Evolutionary conservation across 257 asterid genomes (phyloP).

Genomic region (Cruciata laevipes): DNA sequence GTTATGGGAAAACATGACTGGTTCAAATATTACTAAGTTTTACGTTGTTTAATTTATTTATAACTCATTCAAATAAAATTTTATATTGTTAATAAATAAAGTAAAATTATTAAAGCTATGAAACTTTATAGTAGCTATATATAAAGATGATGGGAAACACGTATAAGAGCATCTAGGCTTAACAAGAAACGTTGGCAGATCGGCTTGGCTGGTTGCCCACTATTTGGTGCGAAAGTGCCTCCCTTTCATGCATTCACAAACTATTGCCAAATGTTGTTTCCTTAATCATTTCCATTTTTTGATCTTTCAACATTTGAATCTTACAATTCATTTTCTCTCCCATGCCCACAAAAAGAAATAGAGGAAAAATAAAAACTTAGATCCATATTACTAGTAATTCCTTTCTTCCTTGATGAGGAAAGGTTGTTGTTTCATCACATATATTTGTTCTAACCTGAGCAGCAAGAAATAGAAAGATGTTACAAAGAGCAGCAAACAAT

Average conservation of each 20-base stretch:
- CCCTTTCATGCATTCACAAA: conserved; percentile 23
- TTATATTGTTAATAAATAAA: no score
- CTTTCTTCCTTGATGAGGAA: neutral
- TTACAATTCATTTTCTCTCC: conserved; percentile 23
- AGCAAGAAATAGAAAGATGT: conserved; percentile 16
- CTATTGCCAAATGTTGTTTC: neutral
- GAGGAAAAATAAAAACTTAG: neutral
- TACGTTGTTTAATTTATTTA: neutral
- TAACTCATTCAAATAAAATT: no score
- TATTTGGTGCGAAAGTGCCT: conserved; percentile 44
- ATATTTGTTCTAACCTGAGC: neutral
- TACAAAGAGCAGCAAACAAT: conserved; percentile 42
- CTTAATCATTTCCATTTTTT: neutral
- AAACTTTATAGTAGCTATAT: neutral
- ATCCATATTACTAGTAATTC: neutral
- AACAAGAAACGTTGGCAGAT: neutral
- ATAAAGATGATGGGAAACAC: neutral
- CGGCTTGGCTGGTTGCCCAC: conserved; percentile 23
- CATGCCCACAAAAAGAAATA: neutral
- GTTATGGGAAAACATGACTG: no score
- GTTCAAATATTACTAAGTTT: no score
- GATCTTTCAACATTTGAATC: neutral
- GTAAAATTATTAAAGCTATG: no score
- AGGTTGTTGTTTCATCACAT: conserved; percentile 8
- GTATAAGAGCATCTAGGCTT: neutral